Conservation (phyloP, 1,284 basidiomycete species). For the Volvariella surrecta region DNA sequence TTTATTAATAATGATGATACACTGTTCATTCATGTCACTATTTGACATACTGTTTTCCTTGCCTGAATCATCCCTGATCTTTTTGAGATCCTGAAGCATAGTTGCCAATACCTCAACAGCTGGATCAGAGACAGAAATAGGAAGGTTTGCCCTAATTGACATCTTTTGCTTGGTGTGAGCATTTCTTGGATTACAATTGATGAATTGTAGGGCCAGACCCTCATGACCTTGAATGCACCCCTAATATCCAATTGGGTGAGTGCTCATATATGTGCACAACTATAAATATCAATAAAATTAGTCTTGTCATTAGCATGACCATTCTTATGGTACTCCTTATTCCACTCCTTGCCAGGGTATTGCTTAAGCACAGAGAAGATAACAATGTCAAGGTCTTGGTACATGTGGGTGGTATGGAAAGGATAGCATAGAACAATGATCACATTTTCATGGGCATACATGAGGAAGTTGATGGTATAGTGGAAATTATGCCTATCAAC, state of each 20-base stretch:
- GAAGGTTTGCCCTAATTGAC: conserved; percentile 16
- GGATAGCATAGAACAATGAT: conserved; percentile 34
- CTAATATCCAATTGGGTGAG: conserved; percentile 23
- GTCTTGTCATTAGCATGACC: conserved; percentile 17
- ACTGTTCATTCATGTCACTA: background rate
- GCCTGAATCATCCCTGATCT: conserved; percentile 7
- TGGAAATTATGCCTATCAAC: conserved; percentile 38
- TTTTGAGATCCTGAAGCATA: conserved; percentile 5
- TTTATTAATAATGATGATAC: background rate
- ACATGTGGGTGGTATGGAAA: conserved; percentile 31
- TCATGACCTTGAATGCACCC: conserved; percentile 28
- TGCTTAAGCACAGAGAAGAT: conserved; percentile 21
- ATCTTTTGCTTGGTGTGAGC: conserved; percentile 28
- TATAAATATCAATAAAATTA: conserved; percentile 29
- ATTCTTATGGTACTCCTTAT: conserved; percentile 14
- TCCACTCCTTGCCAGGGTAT: conserved; percentile 12
- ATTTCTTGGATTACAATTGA: conserved; percentile 20
- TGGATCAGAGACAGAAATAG: conserved; percentile 9
- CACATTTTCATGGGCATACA: conserved; percentile 20
- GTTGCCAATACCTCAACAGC: conserved; percentile 9
- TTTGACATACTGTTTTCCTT: background rate
- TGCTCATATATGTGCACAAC: conserved; percentile 19
- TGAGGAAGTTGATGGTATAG: conserved; percentile 27
- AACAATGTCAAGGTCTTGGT: conserved; percentile 34
- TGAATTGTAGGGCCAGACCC: conserved; percentile 25